phyloP scores from a whole-genome alignment of 1,284 basidiomycete species.

The Pascua guehoae region DNA sequence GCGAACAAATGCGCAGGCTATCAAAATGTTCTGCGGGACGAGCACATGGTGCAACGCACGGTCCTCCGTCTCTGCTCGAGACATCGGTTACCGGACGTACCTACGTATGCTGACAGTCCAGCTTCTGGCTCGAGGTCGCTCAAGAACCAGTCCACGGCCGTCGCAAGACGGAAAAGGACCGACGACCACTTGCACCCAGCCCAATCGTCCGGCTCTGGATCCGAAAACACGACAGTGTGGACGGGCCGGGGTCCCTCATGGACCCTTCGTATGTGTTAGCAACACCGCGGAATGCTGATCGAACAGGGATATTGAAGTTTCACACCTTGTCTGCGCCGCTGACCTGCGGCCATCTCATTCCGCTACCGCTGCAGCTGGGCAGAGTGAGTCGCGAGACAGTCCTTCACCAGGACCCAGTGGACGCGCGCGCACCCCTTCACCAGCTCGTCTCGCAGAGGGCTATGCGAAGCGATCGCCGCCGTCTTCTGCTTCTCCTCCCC shows the following conservation, averaged over 20 bases:
- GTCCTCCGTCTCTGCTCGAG: no score
- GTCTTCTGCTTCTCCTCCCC: background rate
- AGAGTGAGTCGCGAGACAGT: background rate
- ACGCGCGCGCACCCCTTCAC: background rate
- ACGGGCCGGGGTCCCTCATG: slow-evolving; percentile 2
- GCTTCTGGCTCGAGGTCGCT: slow-evolving; percentile 26
- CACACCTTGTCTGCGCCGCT: slow-evolving; percentile 27
- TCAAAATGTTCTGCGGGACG: no score
- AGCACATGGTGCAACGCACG: no score
- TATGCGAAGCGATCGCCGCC: background rate
- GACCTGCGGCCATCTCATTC: slow-evolving; percentile 7
- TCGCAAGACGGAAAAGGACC: slow-evolving; percentile 36
- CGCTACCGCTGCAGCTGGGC: background rate
- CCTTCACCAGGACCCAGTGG: background rate
- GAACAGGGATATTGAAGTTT: slow-evolving; percentile 24
- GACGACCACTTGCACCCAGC: slow-evolving; percentile 30
- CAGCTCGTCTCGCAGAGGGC: background rate
- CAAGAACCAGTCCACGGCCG: slow-evolving; percentile 33
- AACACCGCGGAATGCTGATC: background rate
- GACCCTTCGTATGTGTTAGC: slow-evolving; percentile 11
- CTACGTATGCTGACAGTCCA: background rate
- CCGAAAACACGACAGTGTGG: slow-evolving; percentile 12
- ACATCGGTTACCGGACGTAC: no score
- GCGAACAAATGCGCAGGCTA: no score
- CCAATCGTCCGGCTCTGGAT: slow-evolving; percentile 30